Evolutionary conservation across 2,329 filamentous ascomycete species (phyloP).

Genomic region (Penicillium sp.): DNA sequence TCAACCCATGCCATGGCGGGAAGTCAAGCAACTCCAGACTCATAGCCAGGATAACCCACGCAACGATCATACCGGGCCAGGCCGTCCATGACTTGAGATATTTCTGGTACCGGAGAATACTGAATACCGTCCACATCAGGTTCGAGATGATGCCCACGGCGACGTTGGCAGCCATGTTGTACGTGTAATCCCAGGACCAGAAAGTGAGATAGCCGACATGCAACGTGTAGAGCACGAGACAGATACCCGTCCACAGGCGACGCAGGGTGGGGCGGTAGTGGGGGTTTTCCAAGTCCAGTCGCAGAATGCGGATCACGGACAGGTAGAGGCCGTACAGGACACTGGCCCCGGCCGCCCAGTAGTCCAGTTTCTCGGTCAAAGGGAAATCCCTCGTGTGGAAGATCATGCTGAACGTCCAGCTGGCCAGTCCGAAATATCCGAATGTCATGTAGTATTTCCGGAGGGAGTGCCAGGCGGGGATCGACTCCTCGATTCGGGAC

Average conservation of each 20-base stretch:
- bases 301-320: slow-evolving; percentile 72
- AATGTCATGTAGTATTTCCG: slow-evolving; percentile 75
- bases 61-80: slow-evolving; percentile 86
- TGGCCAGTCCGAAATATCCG: slow-evolving; percentile 72
- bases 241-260: slow-evolving; percentile 69
- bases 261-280: slow-evolving; percentile 52
- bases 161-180: slow-evolving; percentile 97
- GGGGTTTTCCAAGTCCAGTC: slow-evolving; percentile 60
- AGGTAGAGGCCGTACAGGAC: slow-evolving; percentile 92
- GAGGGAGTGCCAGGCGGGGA: slow-evolving; percentile 70
- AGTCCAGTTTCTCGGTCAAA: slow-evolving; percentile 88
- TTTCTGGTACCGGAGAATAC: slow-evolving; percentile 65
- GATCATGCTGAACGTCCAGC: slow-evolving; percentile 83
- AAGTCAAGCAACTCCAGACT: slow-evolving; percentile 94
- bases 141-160: slow-evolving; percentile 75
- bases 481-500: slow-evolving; percentile 59
- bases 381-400: slow-evolving; percentile 88
- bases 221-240: slow-evolving; percentile 62
- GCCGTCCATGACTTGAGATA: slow-evolving; percentile 72
- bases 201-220: slow-evolving; percentile 82
- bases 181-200: slow-evolving; percentile 89
- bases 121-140: slow-evolving; percentile 79
- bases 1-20: slow-evolving; percentile 69
- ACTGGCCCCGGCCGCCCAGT: slow-evolving; percentile 84
- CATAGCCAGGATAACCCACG: slow-evolving; percentile 90